A percentile compares a stretch with the other conserved stretches of the same genome.
Conservation (phyloP, 192 early-diverging fungal genomes). For the Coemansia sp. region DNA sequence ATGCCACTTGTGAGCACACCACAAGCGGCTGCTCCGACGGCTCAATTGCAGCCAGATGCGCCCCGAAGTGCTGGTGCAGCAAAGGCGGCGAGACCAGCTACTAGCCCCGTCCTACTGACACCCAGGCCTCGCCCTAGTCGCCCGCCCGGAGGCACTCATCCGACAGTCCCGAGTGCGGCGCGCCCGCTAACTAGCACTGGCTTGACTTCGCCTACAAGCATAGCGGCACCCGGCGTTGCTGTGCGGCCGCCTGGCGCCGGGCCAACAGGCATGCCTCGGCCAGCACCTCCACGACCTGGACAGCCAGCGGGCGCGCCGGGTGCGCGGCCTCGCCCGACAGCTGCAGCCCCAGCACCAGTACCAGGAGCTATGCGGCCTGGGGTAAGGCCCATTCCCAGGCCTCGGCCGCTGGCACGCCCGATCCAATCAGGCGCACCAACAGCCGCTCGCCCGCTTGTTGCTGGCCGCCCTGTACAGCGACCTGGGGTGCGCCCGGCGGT, state of each 20-base stretch:
- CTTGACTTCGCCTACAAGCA: neutral
- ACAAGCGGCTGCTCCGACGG: neutral
- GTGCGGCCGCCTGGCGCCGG: neutral
- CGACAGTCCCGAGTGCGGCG: neutral
- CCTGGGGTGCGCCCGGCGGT: conserved; percentile 16
- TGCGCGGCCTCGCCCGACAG: conserved; percentile 29
- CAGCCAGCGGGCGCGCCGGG: conserved; percentile 6
- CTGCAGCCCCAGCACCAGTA: neutral
- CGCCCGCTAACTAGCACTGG: neutral
- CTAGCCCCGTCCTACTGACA: conserved; percentile 1
- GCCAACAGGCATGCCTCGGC: neutral
- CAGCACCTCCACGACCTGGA: conserved; percentile 2
- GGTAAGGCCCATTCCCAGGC: conserved; percentile 17
- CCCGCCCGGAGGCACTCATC: neutral
- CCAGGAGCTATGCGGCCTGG: conserved; percentile 17
- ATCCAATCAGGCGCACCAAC: conserved; percentile 1
- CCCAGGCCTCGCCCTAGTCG: conserved; percentile 5
- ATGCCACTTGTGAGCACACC: no score
- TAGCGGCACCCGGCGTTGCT: neutral
- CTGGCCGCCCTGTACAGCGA: conserved; percentile 19
- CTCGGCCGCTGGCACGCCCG: conserved; percentile 29
- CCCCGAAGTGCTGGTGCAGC: neutral
- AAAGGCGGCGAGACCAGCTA: neutral
- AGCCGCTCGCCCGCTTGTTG: conserved; percentile 4
- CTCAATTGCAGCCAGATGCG: neutral